These are phyloP conservation scores for Alternaria alternata DNA, from an alignment of 2,329 filamentous ascomycete species.

Conservation along the genomic window DNA sequence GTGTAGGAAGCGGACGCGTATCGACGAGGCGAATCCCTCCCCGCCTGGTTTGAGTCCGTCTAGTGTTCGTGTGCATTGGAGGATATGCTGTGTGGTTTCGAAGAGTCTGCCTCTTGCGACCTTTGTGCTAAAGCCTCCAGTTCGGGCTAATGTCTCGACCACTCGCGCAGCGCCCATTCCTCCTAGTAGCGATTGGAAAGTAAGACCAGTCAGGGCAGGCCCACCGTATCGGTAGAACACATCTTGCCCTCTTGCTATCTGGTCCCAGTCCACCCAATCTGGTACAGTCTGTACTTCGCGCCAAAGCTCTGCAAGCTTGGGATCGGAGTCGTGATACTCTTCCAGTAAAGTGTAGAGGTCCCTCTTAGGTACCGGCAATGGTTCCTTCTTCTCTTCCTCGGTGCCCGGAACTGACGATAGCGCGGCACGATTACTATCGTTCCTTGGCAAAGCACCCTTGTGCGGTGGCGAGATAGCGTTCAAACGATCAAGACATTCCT, in stretches of 20 bases:
- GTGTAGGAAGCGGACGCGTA: conserved; percentile 75
- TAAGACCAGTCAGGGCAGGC: conserved; percentile 68
- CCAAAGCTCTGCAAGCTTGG: conserved; percentile 69
- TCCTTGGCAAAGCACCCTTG: conserved; percentile 49
- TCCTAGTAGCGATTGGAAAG: conserved; percentile 72
- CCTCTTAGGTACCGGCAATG: conserved; percentile 51
- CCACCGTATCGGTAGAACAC: conserved; percentile 80
- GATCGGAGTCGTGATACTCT: conserved; percentile 65
- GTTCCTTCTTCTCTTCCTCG: conserved; percentile 42
- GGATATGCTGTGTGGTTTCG: conserved; percentile 78
- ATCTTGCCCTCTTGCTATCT: conserved; percentile 76
- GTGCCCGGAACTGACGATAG: conserved; percentile 37
- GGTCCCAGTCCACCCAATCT: conserved; percentile 79
- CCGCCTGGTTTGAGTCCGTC: conserved; percentile 73
- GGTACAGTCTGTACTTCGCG: conserved; percentile 71
- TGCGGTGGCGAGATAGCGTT: conserved; percentile 66
- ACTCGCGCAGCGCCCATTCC: conserved; percentile 77
- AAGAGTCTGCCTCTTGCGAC: conserved; percentile 72
- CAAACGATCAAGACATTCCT: conserved; percentile 70
- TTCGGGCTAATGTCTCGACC: conserved; percentile 76
- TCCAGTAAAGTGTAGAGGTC: conserved; percentile 71
- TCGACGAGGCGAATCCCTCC: conserved; percentile 68
- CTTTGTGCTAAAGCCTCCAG: conserved; percentile 75
- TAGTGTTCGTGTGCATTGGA: conserved; percentile 73
- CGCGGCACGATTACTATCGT: conserved; percentile 44